phyloP scores from a whole-genome alignment of 2,329 filamentous ascomycete genomes.

The Hymenoscyphus repandus region DNA sequence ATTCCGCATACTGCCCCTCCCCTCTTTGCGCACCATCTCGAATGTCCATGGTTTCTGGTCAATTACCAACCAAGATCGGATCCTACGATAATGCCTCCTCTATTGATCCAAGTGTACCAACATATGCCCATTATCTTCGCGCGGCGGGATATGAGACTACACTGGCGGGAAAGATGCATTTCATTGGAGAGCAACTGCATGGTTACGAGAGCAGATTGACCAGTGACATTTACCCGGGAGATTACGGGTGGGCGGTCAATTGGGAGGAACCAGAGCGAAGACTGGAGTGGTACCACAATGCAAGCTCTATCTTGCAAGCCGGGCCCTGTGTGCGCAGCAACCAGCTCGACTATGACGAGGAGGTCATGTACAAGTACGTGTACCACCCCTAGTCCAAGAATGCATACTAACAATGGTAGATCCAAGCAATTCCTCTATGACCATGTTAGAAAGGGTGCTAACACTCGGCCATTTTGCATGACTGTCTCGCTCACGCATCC shows the following conservation, averaged over 20 bases:
- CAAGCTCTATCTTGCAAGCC: conserved; percentile 86
- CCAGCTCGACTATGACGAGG: conserved; percentile 92
- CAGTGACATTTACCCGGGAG: conserved; percentile 92
- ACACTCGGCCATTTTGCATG: conserved; percentile 74
- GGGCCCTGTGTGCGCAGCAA: conserved; percentile 87
- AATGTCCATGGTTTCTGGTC: conserved; percentile 91
- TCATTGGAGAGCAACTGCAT: conserved; percentile 89
- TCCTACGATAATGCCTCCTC: conserved; percentile 89
- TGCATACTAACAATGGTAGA: conserved; percentile 19
- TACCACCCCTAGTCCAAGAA: background rate
- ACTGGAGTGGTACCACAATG: conserved; percentile 95
- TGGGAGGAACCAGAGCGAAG: conserved; percentile 87
- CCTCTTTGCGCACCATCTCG: conserved; percentile 88
- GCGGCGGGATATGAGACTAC: conserved; percentile 83
- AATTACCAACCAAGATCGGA: conserved; percentile 84
- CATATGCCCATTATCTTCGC: conserved; percentile 88
- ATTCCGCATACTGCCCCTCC: conserved; percentile 90
- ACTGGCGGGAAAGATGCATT: conserved; percentile 95
- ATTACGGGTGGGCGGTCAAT: conserved; percentile 92
- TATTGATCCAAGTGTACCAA: conserved; percentile 77
- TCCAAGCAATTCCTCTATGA: conserved; percentile 87
- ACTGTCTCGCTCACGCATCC: conserved; percentile 91
- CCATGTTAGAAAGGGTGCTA: conserved; percentile 73
- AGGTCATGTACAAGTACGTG: conserved; percentile 74
- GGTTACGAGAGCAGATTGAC: conserved; percentile 90